Evolutionary conservation across 164 flowering plant species (phyloP).

Genomic region (Vitis cinerea): DNA sequence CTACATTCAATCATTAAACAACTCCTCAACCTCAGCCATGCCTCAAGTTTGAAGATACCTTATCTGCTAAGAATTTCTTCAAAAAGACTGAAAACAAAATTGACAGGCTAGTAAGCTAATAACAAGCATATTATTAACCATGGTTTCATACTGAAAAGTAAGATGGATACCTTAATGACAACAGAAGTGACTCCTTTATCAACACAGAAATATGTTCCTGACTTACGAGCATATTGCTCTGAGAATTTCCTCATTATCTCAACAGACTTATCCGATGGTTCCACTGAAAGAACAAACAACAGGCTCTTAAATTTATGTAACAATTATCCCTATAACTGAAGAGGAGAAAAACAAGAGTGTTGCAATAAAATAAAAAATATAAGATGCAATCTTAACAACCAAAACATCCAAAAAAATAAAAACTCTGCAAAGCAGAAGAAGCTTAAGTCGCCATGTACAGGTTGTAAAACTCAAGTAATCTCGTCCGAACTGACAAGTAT

Average conservation of each 20-base stretch:
- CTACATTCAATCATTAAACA: no score
- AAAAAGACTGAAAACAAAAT: no score
- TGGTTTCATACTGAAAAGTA: not conserved
- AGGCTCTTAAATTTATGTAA: not conserved
- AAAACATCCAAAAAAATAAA: not conserved
- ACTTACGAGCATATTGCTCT: slow-evolving; percentile 92
- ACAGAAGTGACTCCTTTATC: slow-evolving; percentile 97
- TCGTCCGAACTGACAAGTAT: no score
- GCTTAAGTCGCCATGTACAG: not conserved
- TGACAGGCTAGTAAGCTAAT: no score
- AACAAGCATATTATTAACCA: no score
- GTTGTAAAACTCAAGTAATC: not conserved
- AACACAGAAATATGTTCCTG: slow-evolving; percentile 91
- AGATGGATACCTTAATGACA: slow-evolving; percentile 73
- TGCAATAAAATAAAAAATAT: not conserved
- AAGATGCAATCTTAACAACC: not conserved
- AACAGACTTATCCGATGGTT: slow-evolving; percentile 88
- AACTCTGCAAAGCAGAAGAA: not conserved
- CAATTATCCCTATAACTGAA: not conserved
- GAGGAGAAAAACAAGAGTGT: not conserved
- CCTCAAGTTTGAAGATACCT: no score
- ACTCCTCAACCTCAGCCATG: no score
- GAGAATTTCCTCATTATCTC: slow-evolving; percentile 99
- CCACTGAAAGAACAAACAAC: slow-evolving; percentile 43
- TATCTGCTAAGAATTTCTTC: no score